These are phyloP conservation scores for Smittium culicis DNA, from an alignment of 371 early-diverging fungal species.

Conservation along the genomic window DNA sequence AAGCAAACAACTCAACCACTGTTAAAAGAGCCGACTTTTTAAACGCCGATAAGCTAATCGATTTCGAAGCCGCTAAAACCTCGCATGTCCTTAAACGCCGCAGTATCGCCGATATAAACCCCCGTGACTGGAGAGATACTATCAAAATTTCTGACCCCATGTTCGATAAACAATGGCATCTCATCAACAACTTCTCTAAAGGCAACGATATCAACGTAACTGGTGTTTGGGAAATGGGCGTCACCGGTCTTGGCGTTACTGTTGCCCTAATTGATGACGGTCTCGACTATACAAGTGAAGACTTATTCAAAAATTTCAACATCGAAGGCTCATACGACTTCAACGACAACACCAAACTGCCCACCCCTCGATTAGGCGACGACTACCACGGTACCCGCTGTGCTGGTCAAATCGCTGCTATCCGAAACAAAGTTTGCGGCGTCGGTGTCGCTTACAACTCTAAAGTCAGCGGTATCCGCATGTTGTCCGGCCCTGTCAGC, in stretches of 20 bases:
- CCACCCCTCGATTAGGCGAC: conserved; percentile 57
- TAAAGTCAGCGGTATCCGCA: conserved; percentile 79
- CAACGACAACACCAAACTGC: conserved; percentile 61
- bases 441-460: conserved; percentile 86
- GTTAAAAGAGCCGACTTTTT: not conserved
- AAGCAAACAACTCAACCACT: not conserved
- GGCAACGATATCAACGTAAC: conserved; percentile 88
- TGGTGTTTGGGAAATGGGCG: conserved; percentile 70
- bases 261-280: conserved; percentile 93
- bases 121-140: conserved; percentile 17
- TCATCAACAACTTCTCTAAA: conserved; percentile 39
- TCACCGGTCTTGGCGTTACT: conserved; percentile 71
- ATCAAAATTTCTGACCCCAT: conserved; percentile 22
- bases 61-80: not conserved
- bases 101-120: not conserved
- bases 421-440: conserved; percentile 79
- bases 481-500: conserved; percentile 72
- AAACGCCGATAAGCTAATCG: not conserved
- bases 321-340: conserved; percentile 84
- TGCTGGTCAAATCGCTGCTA: conserved; percentile 93
- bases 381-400: conserved; percentile 94
- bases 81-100: not conserved
- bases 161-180: conserved; percentile 29
- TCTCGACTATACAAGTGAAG: conserved; percentile 66
- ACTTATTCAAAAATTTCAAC: conserved; percentile 80